phyloP scores from a whole-genome alignment of 2,329 filamentous ascomycete species.

The Monosporascus sp. region DNA sequence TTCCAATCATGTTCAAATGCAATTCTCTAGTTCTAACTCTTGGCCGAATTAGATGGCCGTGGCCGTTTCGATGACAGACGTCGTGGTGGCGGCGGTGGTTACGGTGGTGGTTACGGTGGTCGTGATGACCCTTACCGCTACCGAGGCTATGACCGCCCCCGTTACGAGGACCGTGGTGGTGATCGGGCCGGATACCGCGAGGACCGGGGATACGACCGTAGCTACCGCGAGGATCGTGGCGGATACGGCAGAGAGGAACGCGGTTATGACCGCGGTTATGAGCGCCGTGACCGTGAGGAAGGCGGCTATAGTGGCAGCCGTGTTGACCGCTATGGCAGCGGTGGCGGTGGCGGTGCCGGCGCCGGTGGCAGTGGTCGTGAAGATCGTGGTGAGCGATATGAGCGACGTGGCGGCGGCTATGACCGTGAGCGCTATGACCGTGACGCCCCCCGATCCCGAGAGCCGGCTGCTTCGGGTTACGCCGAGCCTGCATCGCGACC shows the following conservation, averaged over 20 bases:
- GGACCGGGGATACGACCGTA: conserved; percentile 36
- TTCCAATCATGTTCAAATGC: conserved; percentile 1
- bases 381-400: conserved; percentile 8
- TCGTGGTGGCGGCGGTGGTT: conserved; percentile 43
- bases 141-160: conserved; percentile 38
- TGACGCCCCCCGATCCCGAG: conserved; percentile 31
- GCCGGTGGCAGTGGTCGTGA: conserved; percentile 1
- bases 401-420: conserved; percentile 20
- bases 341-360: conserved; percentile 9
- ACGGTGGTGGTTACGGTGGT: conserved; percentile 36
- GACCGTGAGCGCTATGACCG: conserved; percentile 40
- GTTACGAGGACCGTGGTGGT: conserved; percentile 34
- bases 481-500: conserved; percentile 36
- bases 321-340: conserved; percentile 23
- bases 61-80: conserved; percentile 37
- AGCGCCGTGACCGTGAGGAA: conserved; percentile 41
- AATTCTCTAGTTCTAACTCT: conserved; percentile 17
- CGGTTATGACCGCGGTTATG: conserved; percentile 45
- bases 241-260: conserved; percentile 28
- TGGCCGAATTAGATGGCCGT: conserved; percentile 30
- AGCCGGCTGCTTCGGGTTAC: conserved; percentile 35
- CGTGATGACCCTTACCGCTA: conserved; percentile 56
- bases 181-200: conserved; percentile 38
- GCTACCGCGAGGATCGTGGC: conserved; percentile 33
- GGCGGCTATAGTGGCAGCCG: conserved; percentile 16